Evolutionary conservation across 139 green algal genomes (phyloP), one percentile per base, ranked within the genome.

Genomic region (Volvox africanus): DNA sequence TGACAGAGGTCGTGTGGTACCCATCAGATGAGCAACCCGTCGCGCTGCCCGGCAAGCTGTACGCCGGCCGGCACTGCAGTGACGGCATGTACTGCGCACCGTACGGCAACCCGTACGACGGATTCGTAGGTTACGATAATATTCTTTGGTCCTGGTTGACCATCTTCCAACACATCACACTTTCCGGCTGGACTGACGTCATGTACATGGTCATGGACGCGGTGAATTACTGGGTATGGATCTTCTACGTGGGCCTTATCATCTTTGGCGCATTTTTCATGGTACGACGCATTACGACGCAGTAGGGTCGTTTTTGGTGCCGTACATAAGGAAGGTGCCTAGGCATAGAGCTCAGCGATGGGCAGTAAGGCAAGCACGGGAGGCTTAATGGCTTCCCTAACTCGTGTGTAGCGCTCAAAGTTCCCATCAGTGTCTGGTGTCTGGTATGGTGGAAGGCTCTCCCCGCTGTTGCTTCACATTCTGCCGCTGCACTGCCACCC

Each of bases 261-360:
- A 89, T 97, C 9, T 91, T 97, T 62, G 95, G 96, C 28, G 92
- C 93, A 12, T 97, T 97, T 77, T 97, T 98, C 94, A 87, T 95
- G 26, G 89, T 87, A 35, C 71, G 71, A 30, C 3, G 67, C 22
- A 28, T 26, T 14, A 9, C 44, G 44, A 55, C 9, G 44, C 44
- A 55, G 9, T 55, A 14, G 5, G 44, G 44, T 55, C 44, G 44
- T 55, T 55, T 55, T 55, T 9, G 44, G 44, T 55, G 44, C n/a
- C n/a, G n/a, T 5, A 55, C 44, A 55, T 55, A 55, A n/a, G n/a
- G 44, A 55, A 9, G 44, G 5, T 55, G 44, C 44, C 9, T 55
- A 55, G 44, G 44, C 44, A 55, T 14, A 14, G 44, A 5, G 44
- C 44, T 55, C 9, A 9, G 44, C 44, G 44, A 9, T 55, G 44